These are phyloP conservation scores for Ciborinia camelliae DNA, from an alignment of 2,329 filamentous ascomycete species.

Conservation along the genomic window DNA sequence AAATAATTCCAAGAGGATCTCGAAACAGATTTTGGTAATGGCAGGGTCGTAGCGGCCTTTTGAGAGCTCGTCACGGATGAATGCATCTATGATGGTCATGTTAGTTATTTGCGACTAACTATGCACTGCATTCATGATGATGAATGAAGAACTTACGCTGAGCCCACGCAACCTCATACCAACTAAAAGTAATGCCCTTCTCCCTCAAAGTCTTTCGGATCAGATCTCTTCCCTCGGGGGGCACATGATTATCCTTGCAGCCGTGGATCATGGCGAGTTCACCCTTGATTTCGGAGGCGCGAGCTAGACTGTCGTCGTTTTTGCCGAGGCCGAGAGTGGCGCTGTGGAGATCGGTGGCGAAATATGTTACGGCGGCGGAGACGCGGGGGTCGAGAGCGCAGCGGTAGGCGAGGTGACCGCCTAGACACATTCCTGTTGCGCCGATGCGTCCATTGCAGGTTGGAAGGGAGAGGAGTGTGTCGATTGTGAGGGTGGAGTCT, in stretches of 20 bases:
- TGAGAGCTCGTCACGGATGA: conserved; percentile 87
- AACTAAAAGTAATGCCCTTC: conserved; percentile 69
- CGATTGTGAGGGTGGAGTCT: conserved; percentile 65
- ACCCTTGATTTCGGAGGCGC: conserved; percentile 65
- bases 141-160: conserved; percentile 57
- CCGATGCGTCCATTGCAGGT: conserved; percentile 82
- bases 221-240: conserved; percentile 74
- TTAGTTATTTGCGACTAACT: no score
- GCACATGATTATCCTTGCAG: conserved; percentile 86
- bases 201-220: conserved; percentile 80
- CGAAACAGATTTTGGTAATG: conserved; percentile 82
- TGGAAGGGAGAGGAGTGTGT: conserved; percentile 65
- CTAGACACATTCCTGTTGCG: conserved; percentile 86
- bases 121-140: background rate
- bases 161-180: conserved; percentile 88
- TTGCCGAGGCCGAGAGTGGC: conserved; percentile 68
- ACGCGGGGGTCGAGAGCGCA: conserved; percentile 74
- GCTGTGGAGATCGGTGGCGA: conserved; percentile 86
- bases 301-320: conserved; percentile 55
- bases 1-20: conserved; percentile 85
- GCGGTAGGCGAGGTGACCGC: conserved; percentile 77
- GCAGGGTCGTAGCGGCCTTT: conserved; percentile 93
- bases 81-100: conserved; percentile 58
- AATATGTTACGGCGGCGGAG: conserved; percentile 77
- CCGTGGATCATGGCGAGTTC: conserved; percentile 91